Evolutionary conservation across 1,139 yeast genomes (phyloP).

Genomic region (Debaryomyces fabryi): DNA sequence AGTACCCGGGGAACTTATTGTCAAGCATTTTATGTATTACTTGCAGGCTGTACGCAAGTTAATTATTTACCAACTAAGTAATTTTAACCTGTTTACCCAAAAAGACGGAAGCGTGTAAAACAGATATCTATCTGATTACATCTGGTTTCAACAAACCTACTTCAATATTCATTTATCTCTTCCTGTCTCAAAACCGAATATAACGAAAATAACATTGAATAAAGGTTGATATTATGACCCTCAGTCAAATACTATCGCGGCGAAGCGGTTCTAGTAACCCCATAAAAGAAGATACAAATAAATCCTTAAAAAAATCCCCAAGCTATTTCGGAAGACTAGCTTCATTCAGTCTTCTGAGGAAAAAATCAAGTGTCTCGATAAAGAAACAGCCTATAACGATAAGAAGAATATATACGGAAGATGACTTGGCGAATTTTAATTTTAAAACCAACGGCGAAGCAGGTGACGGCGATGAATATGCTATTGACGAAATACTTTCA

Average conservation of each 20-base stretch:
- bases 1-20: background rate
- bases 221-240: background rate
- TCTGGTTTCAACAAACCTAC: background rate
- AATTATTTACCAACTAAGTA: background rate
- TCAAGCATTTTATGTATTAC: background rate
- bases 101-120: background rate
- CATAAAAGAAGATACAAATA: background rate
- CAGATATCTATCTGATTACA: background rate
- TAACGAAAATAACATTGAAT: background rate
- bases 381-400: background rate
- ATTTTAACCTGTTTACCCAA: background rate
- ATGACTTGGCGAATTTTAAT: background rate
- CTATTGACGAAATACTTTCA: conserved; percentile 5
- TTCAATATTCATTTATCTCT: background rate
- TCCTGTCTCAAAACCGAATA: background rate
- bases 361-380: background rate
- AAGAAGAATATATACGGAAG: background rate
- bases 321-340: background rate
- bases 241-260: conserved; percentile 2
- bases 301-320: background rate
- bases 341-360: background rate
- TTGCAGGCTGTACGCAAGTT: conserved; percentile 1
- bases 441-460: background rate
- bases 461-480: background rate
- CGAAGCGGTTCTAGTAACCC: background rate